Evolutionary conservation across 208 protist genomes (phyloP), one percentile per base, ranked within the genome.

Genomic region (Crithidia sp.): DNA sequence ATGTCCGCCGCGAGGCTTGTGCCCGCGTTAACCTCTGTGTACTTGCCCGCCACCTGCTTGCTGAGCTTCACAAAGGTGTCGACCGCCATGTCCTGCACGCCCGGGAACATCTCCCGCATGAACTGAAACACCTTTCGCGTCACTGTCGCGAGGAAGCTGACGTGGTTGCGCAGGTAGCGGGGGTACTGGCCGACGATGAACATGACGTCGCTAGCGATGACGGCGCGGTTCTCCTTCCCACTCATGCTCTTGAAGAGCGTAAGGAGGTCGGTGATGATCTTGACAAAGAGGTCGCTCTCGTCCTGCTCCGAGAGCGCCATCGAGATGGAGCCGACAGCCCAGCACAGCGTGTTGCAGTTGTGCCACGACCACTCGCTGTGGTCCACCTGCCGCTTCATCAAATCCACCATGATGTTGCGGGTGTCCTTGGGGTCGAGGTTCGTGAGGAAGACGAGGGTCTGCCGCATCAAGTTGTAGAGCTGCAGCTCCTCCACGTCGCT

Each of bases 171-270:
- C n/a, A 99, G 87, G 81, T 99, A 99, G 69, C 98, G 87, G 7
- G 99, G 98, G 82, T 99, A 99, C 85, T 99, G 99, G 10, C 98
- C 98, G 2, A 99, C 98, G 56, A 99, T 98, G 83, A 99, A 99
- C 98, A 99, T 99, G 70, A 99, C 99, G 77, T 99, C 98, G 73
- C 90, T 98, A 2, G 99, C 99, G 74, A 99, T 98, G 12, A 99
- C 98, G 2, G 99, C 99, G 62, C 99, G 98, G 86, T 99, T 99
- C 66, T 99, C 97, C 78, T 99, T 99, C 0, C 96, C 96, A 36
- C 93, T 92, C 76, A 96, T 94, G 63, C 86, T 70, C 53, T 99
- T 98, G 79, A 98, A 99, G 19, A 99, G 83, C 3, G 90, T 91
- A 7, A 99, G 88, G 7, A 99, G 93, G 17, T 99, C 98, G 52